Conservation (phyloP, 2,329 filamentous ascomycete genomes). For the Sclerotinia subarctica region DNA sequence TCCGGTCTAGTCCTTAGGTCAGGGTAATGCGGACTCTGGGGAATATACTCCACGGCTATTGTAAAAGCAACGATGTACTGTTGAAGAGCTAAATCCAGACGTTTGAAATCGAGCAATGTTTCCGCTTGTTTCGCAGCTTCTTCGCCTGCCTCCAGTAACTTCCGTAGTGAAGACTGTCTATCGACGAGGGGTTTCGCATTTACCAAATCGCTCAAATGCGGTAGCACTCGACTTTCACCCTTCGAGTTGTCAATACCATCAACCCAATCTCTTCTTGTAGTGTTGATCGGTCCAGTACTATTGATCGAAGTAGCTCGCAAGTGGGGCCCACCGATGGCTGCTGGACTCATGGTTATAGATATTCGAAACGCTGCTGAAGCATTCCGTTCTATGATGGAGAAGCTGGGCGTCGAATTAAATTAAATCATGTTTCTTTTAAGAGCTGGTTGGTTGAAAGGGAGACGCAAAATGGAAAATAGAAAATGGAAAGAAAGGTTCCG, state of each 20-base stretch:
- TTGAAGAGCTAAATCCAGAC: slow-evolving; percentile 72
- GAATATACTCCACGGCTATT: slow-evolving; percentile 73
- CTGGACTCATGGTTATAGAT: slow-evolving; percentile 36
- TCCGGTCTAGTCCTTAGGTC: slow-evolving; percentile 56
- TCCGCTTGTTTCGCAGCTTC: slow-evolving; percentile 57
- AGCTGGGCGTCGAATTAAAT: neutral
- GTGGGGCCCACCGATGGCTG: slow-evolving; percentile 30
- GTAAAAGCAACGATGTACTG: slow-evolving; percentile 82
- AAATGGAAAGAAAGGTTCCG: neutral
- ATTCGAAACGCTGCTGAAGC: slow-evolving; percentile 21
- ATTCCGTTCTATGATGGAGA: slow-evolving; percentile 24
- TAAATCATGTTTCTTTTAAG: slow-evolving; percentile 7
- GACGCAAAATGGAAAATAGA: no score
- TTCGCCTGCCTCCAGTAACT: slow-evolving; percentile 53
- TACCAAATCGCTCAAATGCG: slow-evolving; percentile 46
- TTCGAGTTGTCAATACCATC: slow-evolving; percentile 28
- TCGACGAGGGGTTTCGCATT: slow-evolving; percentile 37
- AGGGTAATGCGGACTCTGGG: slow-evolving; percentile 71
- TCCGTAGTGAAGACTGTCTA: slow-evolving; percentile 47
- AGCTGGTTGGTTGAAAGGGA: slow-evolving; percentile 3
- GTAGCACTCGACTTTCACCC: slow-evolving; percentile 36
- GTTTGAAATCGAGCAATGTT: slow-evolving; percentile 58
- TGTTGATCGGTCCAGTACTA: slow-evolving; percentile 30
- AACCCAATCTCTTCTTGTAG: slow-evolving; percentile 16
- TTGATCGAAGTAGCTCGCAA: slow-evolving; percentile 31